A percentile compares a stretch with the other conserved stretches of the same genome.
phyloP scores from a whole-genome alignment of 1,139 yeast genomes.

The Debaryomyces fabryi region DNA sequence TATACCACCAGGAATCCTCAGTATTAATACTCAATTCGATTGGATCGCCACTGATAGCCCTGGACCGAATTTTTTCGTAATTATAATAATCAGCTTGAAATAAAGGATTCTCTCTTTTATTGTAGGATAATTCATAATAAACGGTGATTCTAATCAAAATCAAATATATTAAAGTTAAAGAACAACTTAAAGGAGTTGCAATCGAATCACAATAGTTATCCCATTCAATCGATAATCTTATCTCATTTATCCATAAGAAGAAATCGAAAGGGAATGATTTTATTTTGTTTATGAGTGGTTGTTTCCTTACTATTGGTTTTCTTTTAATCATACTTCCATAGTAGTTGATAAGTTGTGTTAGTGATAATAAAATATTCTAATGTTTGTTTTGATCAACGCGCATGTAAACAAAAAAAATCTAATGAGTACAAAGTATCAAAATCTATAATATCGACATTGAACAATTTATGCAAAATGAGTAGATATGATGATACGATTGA shows the following conservation, averaged over 20 bases:
- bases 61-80: conserved; percentile 35
- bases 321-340: conserved; percentile 2
- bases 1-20: conserved; percentile 1
- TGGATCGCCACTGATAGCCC: conserved; percentile 12
- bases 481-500: conserved; percentile 10
- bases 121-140: conserved; percentile 27
- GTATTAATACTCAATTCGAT: conserved; percentile 3
- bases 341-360: neutral
- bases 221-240: conserved; percentile 63
- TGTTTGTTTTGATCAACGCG: conserved; percentile 5
- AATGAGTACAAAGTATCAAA: conserved; percentile 4
- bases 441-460: neutral
- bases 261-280: conserved; percentile 61
- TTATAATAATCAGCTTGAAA: conserved; percentile 34
- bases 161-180: conserved; percentile 25
- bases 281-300: conserved; percentile 42
- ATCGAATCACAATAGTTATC: conserved; percentile 51
- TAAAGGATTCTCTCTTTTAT: conserved; percentile 24
- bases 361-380: neutral
- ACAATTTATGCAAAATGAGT: neutral
- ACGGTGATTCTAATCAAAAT: conserved; percentile 22
- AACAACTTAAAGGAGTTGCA: conserved; percentile 52
- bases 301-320: conserved; percentile 22
- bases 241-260: conserved; percentile 55
- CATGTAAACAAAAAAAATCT: conserved; percentile 7